Evolutionary conservation across 495 filamentous ascomycete species (phyloP).

Genomic region (Penicillium cataractarum): DNA sequence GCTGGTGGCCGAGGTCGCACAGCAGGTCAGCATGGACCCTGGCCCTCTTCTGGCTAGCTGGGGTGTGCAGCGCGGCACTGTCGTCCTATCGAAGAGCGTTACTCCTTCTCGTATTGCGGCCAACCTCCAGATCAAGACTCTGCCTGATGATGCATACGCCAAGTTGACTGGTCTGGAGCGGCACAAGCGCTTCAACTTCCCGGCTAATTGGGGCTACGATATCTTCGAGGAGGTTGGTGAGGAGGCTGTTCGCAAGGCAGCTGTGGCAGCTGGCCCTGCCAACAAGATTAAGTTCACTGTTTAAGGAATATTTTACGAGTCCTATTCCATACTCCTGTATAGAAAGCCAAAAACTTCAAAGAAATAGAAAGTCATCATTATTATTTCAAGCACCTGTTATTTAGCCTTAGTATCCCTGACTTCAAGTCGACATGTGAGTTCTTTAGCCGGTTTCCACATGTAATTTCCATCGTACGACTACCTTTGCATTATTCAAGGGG

Average conservation of each 20-base stretch:
- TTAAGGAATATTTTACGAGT: neutral
- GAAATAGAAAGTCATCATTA: neutral
- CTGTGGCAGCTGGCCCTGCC: neutral
- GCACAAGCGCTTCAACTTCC: neutral
- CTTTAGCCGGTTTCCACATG: no score
- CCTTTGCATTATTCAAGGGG: no score
- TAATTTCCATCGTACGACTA: no score
- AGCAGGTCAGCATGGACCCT: neutral
- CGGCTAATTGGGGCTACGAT: neutral
- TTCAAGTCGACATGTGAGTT: neutral
- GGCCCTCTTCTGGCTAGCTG: slow-evolving; percentile 24
- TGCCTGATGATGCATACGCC: neutral
- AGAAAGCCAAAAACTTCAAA: neutral
- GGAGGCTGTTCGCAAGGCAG: neutral
- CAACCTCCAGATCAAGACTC: slow-evolving; percentile 24
- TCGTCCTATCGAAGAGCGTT: slow-evolving; percentile 54
- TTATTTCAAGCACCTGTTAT: neutral
- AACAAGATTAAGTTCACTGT: neutral
- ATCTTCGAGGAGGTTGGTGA: neutral
- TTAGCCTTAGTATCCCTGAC: neutral
- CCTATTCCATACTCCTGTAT: neutral
- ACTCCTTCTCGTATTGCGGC: slow-evolving; percentile 48
- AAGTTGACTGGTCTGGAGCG: neutral
- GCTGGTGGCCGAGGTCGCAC: neutral
- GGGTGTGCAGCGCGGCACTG: slow-evolving; percentile 53